Evolutionary conservation across 2,329 filamentous ascomycete species (phyloP).

Genomic region (Neophaeococcomyces mojaviensis): DNA sequence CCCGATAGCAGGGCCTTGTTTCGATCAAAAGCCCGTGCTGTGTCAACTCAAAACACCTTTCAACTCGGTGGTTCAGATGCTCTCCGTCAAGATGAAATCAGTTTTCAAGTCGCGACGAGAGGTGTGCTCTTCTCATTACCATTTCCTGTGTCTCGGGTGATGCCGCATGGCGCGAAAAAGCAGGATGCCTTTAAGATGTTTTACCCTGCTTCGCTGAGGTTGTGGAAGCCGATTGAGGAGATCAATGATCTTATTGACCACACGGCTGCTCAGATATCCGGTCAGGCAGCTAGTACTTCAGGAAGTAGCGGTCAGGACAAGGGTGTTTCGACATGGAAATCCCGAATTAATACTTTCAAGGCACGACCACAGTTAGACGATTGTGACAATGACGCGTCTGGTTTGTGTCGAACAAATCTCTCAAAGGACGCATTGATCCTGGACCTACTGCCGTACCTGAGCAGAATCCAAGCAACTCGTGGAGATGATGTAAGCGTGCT

Average conservation of each 20-base stretch:
- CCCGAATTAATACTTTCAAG: conserved; percentile 11
- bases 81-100: conserved; percentile 85
- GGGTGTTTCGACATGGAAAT: conserved; percentile 34
- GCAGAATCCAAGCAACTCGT: conserved; percentile 47
- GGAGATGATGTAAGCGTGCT: conserved; percentile 47
- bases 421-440: conserved; percentile 69
- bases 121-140: conserved; percentile 81
- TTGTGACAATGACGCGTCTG: conserved; percentile 8
- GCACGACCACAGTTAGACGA: conserved; percentile 6
- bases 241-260: conserved; percentile 64
- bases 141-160: conserved; percentile 65
- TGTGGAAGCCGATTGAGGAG: conserved; percentile 80
- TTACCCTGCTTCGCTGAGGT: conserved; percentile 73
- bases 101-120: conserved; percentile 82
- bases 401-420: conserved; percentile 52
- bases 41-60: conserved; percentile 33
- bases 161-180: conserved; percentile 31
- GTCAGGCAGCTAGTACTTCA: conserved; percentile 29
- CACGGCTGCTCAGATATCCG: conserved; percentile 44
- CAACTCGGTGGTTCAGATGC: conserved; percentile 60
- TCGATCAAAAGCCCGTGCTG: conserved; percentile 13
- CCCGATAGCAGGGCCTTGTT: conserved; percentile 49
- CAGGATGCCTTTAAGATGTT: conserved; percentile 78
- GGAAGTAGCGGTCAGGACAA: conserved; percentile 29
- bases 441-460: conserved; percentile 80